Evolutionary conservation across 1,284 basidiomycete species (phyloP).

Genomic region (Schizophyllum commune): DNA sequence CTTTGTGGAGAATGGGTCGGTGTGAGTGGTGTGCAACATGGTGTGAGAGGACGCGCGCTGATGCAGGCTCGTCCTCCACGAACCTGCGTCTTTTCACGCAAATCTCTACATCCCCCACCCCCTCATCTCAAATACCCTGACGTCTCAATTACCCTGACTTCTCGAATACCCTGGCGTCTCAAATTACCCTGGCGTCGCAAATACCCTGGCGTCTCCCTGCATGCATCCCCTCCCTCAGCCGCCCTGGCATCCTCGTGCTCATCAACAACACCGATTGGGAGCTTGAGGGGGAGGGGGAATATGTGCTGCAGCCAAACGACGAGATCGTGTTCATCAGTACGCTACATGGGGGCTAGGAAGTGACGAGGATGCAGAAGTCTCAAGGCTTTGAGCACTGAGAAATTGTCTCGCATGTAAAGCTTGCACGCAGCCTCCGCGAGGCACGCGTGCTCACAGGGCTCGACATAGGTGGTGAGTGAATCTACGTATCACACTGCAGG

Average conservation of each 20-base stretch:
- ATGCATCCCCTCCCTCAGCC: no score
- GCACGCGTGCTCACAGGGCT: neutral
- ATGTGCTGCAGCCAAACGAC: constrained; percentile 73
- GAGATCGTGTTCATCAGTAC: constrained; percentile 97
- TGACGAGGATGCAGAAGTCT: neutral
- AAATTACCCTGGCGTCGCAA: no score
- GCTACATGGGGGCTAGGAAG: constrained; percentile 74
- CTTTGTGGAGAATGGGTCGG: constrained; percentile 82
- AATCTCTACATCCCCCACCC: no score
- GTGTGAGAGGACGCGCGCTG: constrained; percentile 20
- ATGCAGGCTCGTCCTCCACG: no score
- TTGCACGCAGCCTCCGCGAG: neutral
- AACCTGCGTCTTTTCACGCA: no score
- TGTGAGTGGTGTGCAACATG: constrained; percentile 50
- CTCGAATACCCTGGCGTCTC: no score
- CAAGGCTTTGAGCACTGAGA: neutral
- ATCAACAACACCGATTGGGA: constrained; percentile 99
- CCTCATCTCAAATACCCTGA: no score
- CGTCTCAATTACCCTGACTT: no score
- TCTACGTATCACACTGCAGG: neutral
- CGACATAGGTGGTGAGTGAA: neutral
- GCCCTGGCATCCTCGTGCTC: constrained; percentile 92
- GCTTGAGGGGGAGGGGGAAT: constrained; percentile 90
- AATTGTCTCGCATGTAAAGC: neutral
- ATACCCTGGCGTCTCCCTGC: no score